Evolutionary conservation across 768 basidiomycete species (phyloP).

Genomic region (Leucocoprinus sp.): DNA sequence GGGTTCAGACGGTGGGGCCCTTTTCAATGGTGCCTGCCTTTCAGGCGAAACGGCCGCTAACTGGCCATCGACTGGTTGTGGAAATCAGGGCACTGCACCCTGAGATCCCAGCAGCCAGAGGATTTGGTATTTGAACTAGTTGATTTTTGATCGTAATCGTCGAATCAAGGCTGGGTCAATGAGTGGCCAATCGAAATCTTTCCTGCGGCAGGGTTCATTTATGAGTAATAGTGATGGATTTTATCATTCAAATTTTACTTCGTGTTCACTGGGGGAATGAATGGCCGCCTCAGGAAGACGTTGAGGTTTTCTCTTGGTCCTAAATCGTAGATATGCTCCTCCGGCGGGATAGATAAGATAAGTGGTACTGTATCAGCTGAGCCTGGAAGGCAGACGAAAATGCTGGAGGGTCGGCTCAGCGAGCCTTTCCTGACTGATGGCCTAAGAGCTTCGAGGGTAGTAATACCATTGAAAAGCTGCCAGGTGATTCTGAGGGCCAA

Average conservation of each 20-base stretch:
- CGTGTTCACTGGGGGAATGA: constrained; percentile 13
- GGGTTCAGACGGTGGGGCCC: constrained; percentile 38
- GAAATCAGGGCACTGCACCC: constrained; percentile 39
- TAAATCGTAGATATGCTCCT: constrained; percentile 31
- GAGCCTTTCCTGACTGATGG: constrained; percentile 1
- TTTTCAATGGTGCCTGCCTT: constrained; percentile 45
- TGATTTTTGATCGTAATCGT: constrained; percentile 17
- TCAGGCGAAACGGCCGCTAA: constrained; percentile 35
- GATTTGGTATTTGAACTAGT: not conserved
- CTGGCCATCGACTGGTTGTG: constrained; percentile 47
- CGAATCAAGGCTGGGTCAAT: constrained; percentile 26
- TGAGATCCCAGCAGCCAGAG: constrained; percentile 6
- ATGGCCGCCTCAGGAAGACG: constrained; percentile 16
- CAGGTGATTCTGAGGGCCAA: constrained; percentile 8
- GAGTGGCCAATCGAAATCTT: constrained; percentile 28
- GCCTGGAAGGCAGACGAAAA: constrained; percentile 11
- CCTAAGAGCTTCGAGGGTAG: constrained; percentile 24
- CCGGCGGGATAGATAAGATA: constrained; percentile 16
- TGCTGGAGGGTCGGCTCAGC: not conserved
- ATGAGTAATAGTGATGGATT: constrained; percentile 3
- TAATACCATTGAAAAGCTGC: constrained; percentile 24
- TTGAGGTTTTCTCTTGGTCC: constrained; percentile 24
- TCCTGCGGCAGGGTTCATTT: constrained; percentile 10
- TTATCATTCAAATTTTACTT: constrained; percentile 10
- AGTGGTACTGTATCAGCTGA: not conserved